Evolutionary conservation across 257 asterid species (phyloP).

Genomic region (Solanum commersonii): DNA sequence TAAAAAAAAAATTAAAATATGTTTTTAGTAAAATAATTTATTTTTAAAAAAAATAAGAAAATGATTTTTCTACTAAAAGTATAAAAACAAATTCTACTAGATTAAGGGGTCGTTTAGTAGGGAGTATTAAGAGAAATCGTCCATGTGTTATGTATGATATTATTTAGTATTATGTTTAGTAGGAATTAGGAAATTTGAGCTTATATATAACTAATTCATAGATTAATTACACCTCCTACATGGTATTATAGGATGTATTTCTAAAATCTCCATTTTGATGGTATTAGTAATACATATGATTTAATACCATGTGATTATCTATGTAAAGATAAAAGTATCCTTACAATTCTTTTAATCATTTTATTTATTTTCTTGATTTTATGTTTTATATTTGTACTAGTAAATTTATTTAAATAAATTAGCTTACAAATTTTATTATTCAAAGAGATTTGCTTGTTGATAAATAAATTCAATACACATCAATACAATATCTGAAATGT

Average conservation of each 20-base stretch:
- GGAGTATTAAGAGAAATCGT: background rate
- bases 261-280: background rate
- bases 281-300: background rate
- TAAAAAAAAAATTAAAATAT: too few species aligned
- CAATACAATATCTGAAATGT: background rate
- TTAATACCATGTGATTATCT: background rate
- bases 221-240: background rate
- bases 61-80: background rate
- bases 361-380: too few species aligned
- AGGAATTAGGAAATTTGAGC: background rate
- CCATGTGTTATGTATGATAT: background rate
- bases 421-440: background rate
- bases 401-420: too few species aligned
- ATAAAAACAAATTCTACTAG: background rate
- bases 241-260: background rate
- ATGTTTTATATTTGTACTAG: background rate
- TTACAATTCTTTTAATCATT: background rate
- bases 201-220: too few species aligned
- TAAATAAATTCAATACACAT: too few species aligned
- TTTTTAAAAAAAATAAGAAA: too few species aligned
- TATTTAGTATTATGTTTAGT: too few species aligned
- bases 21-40: too few species aligned
- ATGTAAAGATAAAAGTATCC: background rate
- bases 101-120: background rate
- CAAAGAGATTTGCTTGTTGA: background rate